phyloP scores from a whole-genome alignment of 768 basidiomycete species.

The Ramaria sp. region DNA sequence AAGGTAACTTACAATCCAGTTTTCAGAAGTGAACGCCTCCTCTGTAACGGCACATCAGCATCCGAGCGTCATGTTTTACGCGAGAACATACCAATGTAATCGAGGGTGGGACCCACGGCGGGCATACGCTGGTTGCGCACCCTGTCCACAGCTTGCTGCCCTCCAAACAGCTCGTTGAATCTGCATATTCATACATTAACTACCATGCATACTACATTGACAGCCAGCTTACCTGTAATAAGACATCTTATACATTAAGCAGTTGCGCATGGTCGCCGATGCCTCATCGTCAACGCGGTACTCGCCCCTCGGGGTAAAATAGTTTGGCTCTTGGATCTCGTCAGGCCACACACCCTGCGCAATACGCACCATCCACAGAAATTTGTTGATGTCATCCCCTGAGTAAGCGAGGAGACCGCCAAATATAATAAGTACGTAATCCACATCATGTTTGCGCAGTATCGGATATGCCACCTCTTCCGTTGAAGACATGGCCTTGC shows the following conservation, averaged over 20 bases:
- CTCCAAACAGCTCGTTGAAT: conserved; percentile 82
- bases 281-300: conserved; percentile 87
- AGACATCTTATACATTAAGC: conserved; percentile 99
- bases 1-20: conserved; percentile 81
- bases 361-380: conserved; percentile 96
- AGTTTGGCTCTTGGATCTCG: conserved; percentile 90
- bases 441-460: conserved; percentile 92
- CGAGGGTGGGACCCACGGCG: conserved; percentile 63
- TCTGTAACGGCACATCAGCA: conserved; percentile 35
- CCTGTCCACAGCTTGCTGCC: conserved; percentile 63
- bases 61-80: not conserved
- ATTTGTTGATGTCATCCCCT: conserved; percentile 99
- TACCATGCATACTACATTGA: conserved; percentile 1
- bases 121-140: conserved; percentile 86
- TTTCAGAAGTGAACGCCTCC: conserved; percentile 98
- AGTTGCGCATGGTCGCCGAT: conserved; percentile 81
- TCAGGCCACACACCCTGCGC: conserved; percentile 97
- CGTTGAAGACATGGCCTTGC: conserved; percentile 91
- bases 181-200: conserved; percentile 26
- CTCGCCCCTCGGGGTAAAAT: conserved; percentile 87
- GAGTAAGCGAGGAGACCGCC: conserved; percentile 95
- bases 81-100: conserved; percentile 65
- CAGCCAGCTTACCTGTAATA: conserved; percentile 66
- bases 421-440: conserved; percentile 95
- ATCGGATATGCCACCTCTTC: conserved; percentile 98